Evolutionary conservation across 75 land plant species (phyloP).

Genomic region (Adiantum capillusveneris): DNA sequence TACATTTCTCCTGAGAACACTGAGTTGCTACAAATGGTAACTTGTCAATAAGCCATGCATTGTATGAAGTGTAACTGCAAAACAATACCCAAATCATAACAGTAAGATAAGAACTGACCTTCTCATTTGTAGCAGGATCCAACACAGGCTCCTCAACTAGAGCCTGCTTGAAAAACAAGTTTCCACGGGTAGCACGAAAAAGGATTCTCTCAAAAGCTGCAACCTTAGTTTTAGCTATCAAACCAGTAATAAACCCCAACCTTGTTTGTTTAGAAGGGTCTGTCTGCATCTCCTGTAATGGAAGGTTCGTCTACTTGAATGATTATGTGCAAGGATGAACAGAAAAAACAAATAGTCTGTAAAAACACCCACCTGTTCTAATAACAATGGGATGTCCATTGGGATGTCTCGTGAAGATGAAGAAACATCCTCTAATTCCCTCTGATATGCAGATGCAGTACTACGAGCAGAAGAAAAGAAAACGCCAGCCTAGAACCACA

Average conservation of each 20-base stretch:
- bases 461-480: slow-evolving; percentile 50
- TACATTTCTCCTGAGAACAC: no score
- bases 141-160: slow-evolving; percentile 62
- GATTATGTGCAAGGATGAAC: no score
- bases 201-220: slow-evolving; percentile 86
- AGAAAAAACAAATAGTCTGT: no score
- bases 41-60: no score
- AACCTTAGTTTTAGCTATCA: slow-evolving; percentile 61
- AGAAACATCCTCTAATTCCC: slow-evolving; percentile 35
- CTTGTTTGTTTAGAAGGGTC: slow-evolving; percentile 61
- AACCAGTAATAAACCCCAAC: slow-evolving; percentile 79
- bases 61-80: no score
- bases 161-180: slow-evolving; percentile 85
- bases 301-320: no score
- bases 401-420: slow-evolving; percentile 29
- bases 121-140: slow-evolving; percentile 77
- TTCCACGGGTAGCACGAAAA: slow-evolving; percentile 95
- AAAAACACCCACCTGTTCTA: slow-evolving; percentile 27
- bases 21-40: no score
- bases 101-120: slow-evolving; percentile 31
- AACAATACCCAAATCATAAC: not conserved
- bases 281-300: slow-evolving; percentile 57
- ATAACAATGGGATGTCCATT: slow-evolving; percentile 46
- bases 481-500: slow-evolving; percentile 45
- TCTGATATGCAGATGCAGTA: slow-evolving; percentile 46